Percentiles rank a stretch among this genome's conserved stretches.
These are phyloP conservation scores for Trichoderma simmonsii DNA, from an alignment of 2,329 filamentous ascomycete genomes.

Conservation along the genomic window DNA sequence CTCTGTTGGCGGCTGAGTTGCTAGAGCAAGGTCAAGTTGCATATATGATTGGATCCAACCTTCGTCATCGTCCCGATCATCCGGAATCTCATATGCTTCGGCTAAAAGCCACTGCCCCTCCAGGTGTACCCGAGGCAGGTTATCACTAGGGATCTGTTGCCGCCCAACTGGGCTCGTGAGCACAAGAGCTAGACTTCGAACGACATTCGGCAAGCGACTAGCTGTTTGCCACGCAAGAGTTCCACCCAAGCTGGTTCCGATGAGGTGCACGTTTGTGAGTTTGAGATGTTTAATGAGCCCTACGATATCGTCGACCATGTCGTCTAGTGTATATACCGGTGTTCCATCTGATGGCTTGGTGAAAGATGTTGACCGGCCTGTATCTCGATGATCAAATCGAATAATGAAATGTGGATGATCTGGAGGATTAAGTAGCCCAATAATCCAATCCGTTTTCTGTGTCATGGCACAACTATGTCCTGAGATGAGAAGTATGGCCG, in stretches of 20 bases:
- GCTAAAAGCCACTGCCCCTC: not conserved
- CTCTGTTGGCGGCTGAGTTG: not conserved
- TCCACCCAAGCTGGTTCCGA: not conserved
- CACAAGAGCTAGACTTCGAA: not conserved
- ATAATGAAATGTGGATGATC: not conserved
- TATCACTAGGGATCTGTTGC: not conserved
- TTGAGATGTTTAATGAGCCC: not conserved
- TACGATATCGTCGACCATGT: not conserved
- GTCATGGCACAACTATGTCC: not conserved
- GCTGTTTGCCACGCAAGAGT: constrained; percentile 1
- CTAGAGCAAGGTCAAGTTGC: not conserved
- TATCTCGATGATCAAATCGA: not conserved
- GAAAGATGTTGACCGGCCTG: not conserved
- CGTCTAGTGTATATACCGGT: not conserved
- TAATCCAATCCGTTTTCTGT: not conserved
- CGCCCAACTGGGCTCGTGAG: not conserved
- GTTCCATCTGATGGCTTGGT: not conserved
- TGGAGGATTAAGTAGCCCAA: not conserved
- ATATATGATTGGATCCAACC: not conserved
- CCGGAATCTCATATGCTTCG: not conserved
- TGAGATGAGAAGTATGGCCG: not conserved
- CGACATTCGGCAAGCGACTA: not conserved
- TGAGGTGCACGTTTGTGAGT: not conserved
- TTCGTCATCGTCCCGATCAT: not conserved
- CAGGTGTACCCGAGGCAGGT: not conserved